phyloP scores from a whole-genome alignment of 2,329 filamentous ascomycete genomes.

The Xylaria hypoxylon region DNA sequence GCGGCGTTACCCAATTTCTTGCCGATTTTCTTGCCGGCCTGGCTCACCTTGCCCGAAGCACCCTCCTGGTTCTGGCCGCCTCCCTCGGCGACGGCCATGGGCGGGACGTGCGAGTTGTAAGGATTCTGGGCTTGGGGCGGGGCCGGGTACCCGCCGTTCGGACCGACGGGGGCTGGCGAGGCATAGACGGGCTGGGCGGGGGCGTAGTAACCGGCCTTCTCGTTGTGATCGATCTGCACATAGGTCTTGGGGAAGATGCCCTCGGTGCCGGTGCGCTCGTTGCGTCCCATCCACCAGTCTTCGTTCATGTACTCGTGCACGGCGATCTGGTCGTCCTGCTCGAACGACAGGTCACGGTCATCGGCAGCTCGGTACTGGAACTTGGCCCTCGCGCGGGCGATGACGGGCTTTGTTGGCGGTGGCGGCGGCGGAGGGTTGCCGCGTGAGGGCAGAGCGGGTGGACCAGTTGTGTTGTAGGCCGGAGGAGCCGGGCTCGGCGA shows the following conservation, averaged over 20 bases:
- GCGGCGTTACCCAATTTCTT: conserved; percentile 89
- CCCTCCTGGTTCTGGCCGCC: conserved; percentile 51
- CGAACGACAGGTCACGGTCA: conserved; percentile 82
- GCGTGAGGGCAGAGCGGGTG: conserved; percentile 49
- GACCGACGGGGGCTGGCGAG: conserved; percentile 43
- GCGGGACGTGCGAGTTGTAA: conserved; percentile 78
- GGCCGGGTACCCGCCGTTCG: conserved; percentile 55
- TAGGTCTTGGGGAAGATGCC: conserved; percentile 97
- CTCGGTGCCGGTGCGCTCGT: conserved; percentile 82
- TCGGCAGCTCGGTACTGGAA: conserved; percentile 86
- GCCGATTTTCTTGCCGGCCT: conserved; percentile 92
- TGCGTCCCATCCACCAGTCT: conserved; percentile 96
- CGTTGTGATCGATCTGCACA: conserved; percentile 75
- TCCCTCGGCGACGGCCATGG: conserved; percentile 76
- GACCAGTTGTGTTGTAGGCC: conserved; percentile 62
- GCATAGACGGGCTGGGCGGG: conserved; percentile 46
- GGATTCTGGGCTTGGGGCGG: conserved; percentile 65
- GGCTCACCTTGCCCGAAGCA: conserved; percentile 70
- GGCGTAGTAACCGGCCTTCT: conserved; percentile 54
- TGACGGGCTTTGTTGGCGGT: conserved; percentile 64
- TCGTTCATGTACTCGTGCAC: conserved; percentile 95
- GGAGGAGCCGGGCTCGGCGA: conserved; percentile 59
- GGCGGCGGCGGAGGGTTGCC: conserved; percentile 56
- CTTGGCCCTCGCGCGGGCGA: conserved; percentile 81
- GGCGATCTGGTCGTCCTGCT: conserved; percentile 81